phyloP scores from a whole-genome alignment of 1,284 basidiomycete species.

The Rhizopogon parksii region DNA sequence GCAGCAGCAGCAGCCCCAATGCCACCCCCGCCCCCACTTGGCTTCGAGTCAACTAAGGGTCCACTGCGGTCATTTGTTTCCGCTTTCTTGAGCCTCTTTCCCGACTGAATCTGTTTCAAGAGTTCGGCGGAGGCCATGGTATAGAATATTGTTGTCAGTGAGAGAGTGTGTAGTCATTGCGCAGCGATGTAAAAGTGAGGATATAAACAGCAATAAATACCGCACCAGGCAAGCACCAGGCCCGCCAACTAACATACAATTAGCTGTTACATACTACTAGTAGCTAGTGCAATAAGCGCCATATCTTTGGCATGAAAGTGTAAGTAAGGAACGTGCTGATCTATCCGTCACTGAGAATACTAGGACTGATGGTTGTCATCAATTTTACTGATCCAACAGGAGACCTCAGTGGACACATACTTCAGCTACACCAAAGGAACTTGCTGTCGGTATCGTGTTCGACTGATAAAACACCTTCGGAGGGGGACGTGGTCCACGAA shows the following conservation, averaged over 20 bases:
- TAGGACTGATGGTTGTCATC: not conserved
- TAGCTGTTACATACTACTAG: not conserved
- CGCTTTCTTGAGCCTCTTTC: conserved; percentile 75
- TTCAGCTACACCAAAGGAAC: not conserved
- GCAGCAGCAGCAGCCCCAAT: conserved; percentile 33
- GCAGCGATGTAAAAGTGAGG: not conserved
- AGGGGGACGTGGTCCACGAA: conserved; percentile 9
- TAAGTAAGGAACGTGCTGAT: not conserved
- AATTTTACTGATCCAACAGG: too few species aligned
- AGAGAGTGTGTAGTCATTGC: not conserved
- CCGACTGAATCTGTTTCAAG: conserved; percentile 71
- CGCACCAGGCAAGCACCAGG: too few species aligned
- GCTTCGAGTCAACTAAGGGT: conserved; percentile 53
- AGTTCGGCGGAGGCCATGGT: conserved; percentile 66
- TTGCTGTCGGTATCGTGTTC: not conserved
- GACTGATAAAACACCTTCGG: not conserved
- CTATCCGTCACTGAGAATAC: not conserved
- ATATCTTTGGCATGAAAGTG: not conserved
- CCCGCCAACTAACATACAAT: not conserved
- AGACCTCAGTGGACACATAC: not conserved
- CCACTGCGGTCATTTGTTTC: conserved; percentile 78
- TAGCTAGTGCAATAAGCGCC: not conserved
- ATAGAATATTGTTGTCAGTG: not conserved
- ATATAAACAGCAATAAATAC: conserved; percentile 10
- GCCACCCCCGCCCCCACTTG: conserved; percentile 32